Evolutionary conservation across 345 rosid genomes (phyloP), one percentile per base, ranked within the genome.

Genomic region (Salix koriyanagi): DNA sequence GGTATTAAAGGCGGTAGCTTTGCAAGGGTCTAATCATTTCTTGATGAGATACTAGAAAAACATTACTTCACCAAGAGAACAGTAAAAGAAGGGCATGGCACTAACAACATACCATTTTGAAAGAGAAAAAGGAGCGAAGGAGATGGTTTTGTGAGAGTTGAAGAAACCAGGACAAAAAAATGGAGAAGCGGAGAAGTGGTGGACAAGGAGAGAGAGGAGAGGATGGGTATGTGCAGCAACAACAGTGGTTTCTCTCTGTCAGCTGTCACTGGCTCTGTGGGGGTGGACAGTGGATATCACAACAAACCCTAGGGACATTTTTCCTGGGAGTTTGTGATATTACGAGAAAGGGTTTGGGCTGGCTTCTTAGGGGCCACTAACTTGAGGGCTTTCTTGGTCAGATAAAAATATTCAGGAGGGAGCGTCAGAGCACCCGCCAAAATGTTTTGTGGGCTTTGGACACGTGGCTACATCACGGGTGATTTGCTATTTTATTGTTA

Each of bases 391-490:
- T 46, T 46, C 18, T 46, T 46, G 52, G 52, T 14, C 16, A 2
- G 4, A 46, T 12, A 14, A 15, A 46, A 46, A 46, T 46, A 14
- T 46, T 3, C 1, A 14, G 6, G 52, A 46, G 52, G 1, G 58
- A 46, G 58, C 23, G 76, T 75, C 77, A 79, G 46, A 77, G 76
- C 86, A 84, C 88, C 73, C 82, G 84, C 88, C 88, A 85, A 76
- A 71, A 67, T 77, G 56, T 73, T 77, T 71, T 79, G 42, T 30
- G 77, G 76, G 30, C 26, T 52, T 0, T 2, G 5, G 39, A 75
- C 80, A 86, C 83, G 89, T 86, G 89, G 87, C 88, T 26, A n/a
- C 79, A 80, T 77, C 79, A 70, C 34, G 73, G 67, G 65, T 44
- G 21, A 65, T 69, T 72, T 21, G 75, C 14, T 65, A 26, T 69